These are phyloP conservation scores for Diaporthe velutina DNA, from an alignment of 2,329 filamentous ascomycete species.

Conservation along the genomic window DNA sequence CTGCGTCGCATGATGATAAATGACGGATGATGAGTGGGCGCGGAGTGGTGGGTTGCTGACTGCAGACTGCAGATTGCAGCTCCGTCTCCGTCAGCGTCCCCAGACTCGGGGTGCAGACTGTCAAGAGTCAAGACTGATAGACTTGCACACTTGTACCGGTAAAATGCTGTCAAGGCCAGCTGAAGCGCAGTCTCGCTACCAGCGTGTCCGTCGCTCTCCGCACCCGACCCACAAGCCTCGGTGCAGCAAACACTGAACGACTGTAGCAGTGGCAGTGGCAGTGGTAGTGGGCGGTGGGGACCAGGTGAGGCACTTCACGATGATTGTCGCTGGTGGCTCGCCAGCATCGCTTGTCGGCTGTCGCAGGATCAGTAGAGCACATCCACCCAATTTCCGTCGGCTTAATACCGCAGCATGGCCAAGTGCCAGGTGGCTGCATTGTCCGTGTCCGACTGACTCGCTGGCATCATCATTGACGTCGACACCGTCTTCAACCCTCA, in stretches of 20 bases:
- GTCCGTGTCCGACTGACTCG: constrained; percentile 15
- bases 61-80: constrained; percentile 18
- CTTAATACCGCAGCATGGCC: constrained; percentile 20
- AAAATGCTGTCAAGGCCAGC: background rate
- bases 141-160: background rate
- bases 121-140: background rate
- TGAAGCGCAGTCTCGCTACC: constrained; percentile 14
- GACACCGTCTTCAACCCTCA: background rate
- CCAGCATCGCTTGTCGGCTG: constrained; percentile 17
- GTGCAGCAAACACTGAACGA: background rate
- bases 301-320: background rate
- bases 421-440: constrained; percentile 24
- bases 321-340: constrained; percentile 6
- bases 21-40: constrained; percentile 17
- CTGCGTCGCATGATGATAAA: constrained; percentile 25
- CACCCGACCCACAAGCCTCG: background rate
- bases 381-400: constrained; percentile 33
- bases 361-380: constrained; percentile 11
- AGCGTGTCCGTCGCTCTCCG: background rate
- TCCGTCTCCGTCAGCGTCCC: background rate
- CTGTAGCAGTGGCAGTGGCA: background rate
- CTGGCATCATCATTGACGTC: background rate
- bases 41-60: background rate
- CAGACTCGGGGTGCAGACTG: constrained; percentile 19
- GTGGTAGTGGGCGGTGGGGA: background rate